Percentiles rank a stretch among this genome's conserved stretches.
Conservation (phyloP, 2,329 filamentous ascomycete genomes). For the Colletotrichum godetiae region DNA sequence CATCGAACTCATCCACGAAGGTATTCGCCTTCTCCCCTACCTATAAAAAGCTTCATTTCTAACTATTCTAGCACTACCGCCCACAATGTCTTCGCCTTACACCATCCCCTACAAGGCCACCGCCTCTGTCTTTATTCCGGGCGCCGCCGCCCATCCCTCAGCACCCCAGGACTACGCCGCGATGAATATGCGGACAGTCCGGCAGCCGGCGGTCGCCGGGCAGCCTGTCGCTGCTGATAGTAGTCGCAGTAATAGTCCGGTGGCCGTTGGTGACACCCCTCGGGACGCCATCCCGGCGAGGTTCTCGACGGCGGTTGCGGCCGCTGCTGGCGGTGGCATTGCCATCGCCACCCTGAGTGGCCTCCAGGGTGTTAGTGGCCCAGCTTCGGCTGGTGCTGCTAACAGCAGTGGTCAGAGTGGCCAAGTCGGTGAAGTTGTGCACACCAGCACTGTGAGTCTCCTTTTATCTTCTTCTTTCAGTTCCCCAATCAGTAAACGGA, state of each 20-base stretch:
- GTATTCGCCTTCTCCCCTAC: not conserved
- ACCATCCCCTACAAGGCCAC: conserved; percentile 33
- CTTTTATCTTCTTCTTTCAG: not conserved
- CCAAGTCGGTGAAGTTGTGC: not conserved
- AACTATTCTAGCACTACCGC: not conserved
- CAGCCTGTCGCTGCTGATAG: not conserved
- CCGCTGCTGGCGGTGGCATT: conserved; percentile 8
- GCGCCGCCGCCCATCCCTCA: not conserved
- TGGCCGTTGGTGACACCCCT: not conserved
- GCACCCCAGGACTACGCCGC: not conserved
- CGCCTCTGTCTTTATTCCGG: not conserved
- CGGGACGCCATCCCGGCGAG: conserved; percentile 11
- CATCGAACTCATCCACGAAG: not conserved
- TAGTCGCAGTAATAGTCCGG: conserved; percentile 3
- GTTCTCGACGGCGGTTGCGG: conserved; percentile 12
- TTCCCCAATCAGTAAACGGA: not conserved
- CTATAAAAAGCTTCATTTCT: not conserved
- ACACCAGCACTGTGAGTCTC: not conserved
- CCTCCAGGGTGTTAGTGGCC: not conserved
- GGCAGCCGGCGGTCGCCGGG: not conserved
- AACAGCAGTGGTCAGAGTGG: not conserved
- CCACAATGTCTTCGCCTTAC: conserved; percentile 20
- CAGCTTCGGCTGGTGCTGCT: not conserved
- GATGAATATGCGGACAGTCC: not conserved
- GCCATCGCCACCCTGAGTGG: not conserved